phyloP scores from a whole-genome alignment of 1,139 yeast genomes.

The Protomyces gravidus region DNA sequence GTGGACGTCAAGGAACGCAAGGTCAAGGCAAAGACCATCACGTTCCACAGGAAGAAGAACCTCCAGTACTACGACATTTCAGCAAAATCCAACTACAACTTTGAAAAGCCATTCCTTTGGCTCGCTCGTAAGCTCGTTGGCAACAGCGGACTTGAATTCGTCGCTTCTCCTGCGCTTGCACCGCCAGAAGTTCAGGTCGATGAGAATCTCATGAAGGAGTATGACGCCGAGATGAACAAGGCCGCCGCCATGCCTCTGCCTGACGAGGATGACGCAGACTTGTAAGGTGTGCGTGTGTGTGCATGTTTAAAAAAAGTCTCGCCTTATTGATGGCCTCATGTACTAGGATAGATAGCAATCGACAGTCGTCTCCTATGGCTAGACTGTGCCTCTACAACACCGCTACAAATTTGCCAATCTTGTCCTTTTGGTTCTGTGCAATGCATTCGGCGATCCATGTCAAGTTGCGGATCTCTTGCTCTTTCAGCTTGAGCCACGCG shows the following conservation, averaged over 20 bases:
- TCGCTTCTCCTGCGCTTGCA: conserved; percentile 98
- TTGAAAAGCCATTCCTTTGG: conserved; percentile 99
- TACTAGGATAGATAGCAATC: conserved; percentile 3
- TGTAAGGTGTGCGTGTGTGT: conserved; percentile 48
- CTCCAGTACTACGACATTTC: conserved; percentile 99
- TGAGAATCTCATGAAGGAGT: conserved; percentile 91
- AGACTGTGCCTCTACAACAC: conserved; percentile 38
- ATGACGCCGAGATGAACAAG: conserved; percentile 98
- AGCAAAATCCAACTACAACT: conserved; percentile 98
- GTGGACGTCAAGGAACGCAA: conserved; percentile 99
- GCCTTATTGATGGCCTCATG: not conserved
- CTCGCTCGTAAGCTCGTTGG: conserved; percentile 99
- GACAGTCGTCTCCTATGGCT: not conserved
- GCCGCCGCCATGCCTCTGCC: conserved; percentile 99
- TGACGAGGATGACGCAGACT: conserved; percentile 98
- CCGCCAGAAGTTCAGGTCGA: conserved; percentile 99
- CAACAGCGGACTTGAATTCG: conserved; percentile 95
- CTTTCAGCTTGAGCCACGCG: conserved; percentile 95
- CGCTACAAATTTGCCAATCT: conserved; percentile 44
- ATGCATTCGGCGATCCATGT: conserved; percentile 98
- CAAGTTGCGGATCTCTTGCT: conserved; percentile 92
- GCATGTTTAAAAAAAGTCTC: not conserved
- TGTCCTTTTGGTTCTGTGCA: conserved; percentile 48
- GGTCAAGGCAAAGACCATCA: conserved; percentile 99
- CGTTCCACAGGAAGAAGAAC: conserved; percentile 98